Evolutionary conservation across 345 rosid species (phyloP), one percentile per base, ranked within the genome.

Genomic region (Noccaea caerulescens): DNA sequence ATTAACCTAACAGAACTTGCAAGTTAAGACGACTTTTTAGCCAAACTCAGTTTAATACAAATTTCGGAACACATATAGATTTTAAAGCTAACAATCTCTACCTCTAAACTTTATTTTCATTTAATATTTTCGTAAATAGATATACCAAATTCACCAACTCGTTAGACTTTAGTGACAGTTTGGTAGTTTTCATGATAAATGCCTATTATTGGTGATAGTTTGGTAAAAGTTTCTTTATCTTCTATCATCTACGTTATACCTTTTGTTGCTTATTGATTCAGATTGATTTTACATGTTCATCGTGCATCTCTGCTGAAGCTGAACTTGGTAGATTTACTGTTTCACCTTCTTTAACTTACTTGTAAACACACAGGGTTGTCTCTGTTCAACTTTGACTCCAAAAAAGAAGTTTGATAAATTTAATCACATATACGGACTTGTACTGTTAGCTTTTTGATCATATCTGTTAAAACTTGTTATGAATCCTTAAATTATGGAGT

Each of bases 301-400:
- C 0, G 39, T 32, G 41, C 59, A 54, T n/a, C 23, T 32, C 59
- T 33, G 6, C 4, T 34, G n/a, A 14, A 13, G 23, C 25, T 36
- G 30, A 57, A 57, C 27, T 57, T 46, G 51, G 51, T 14, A 46
- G 51, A 46, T 46, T 46, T 16, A 46, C 51, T 12, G 16, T 46
- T 6, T 46, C 36, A 23, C 30, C 18, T 39, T 41, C 20, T 39
- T 12, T 6, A 30, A 20, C 2, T 12, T 8, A 18, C 10, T 46
- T 46, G 51, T 46, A 46, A 16, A 14, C 36, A 46, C 51, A 46
- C 23, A 46, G 4, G 5, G 12, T 10, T 36, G 62, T 16, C 14
- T 4, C 30, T 16, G 8, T 39, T 10, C 30, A 36, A 37, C 62
- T 56, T 20, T 20, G 23, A 20, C 23, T 20, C 23, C 23, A 20